Conservation (phyloP, 2,329 filamentous ascomycete genomes). For the Fusarium mexicanum region DNA sequence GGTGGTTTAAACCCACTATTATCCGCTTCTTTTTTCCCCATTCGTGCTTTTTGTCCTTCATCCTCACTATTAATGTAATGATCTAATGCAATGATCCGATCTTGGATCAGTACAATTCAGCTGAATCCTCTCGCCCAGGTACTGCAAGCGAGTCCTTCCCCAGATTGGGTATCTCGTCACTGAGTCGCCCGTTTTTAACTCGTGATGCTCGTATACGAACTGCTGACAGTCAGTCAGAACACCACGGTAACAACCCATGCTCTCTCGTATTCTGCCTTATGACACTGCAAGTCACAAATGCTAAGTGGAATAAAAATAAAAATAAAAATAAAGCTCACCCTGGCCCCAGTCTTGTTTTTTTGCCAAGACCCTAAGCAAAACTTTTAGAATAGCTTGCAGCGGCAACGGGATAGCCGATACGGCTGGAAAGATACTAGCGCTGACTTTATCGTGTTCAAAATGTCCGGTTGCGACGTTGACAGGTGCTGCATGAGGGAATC, state of each 20-base stretch:
- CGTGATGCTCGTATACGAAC: background rate
- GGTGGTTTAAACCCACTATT: constrained; percentile 18
- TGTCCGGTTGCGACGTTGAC: background rate
- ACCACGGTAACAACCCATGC: background rate
- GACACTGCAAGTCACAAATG: background rate
- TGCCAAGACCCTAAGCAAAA: background rate
- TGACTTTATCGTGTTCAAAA: background rate
- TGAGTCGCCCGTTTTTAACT: background rate
- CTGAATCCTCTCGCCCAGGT: background rate
- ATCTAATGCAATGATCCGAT: background rate
- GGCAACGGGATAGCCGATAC: constrained; percentile 1
- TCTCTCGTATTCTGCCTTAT: background rate
- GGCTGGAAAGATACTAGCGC: background rate
- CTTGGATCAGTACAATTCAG: background rate
- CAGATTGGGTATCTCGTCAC: background rate
- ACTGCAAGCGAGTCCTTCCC: background rate
- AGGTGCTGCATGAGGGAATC: background rate
- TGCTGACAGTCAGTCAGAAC: background rate
- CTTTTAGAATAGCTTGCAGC: background rate
- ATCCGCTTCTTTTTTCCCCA: background rate
- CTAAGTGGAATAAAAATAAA: background rate
- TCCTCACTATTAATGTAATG: background rate
- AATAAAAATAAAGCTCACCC: background rate
- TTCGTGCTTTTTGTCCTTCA: background rate
- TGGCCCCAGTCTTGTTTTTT: background rate